Conservation (phyloP, 768 basidiomycete genomes). For the Austroboletus eburneus region DNA sequence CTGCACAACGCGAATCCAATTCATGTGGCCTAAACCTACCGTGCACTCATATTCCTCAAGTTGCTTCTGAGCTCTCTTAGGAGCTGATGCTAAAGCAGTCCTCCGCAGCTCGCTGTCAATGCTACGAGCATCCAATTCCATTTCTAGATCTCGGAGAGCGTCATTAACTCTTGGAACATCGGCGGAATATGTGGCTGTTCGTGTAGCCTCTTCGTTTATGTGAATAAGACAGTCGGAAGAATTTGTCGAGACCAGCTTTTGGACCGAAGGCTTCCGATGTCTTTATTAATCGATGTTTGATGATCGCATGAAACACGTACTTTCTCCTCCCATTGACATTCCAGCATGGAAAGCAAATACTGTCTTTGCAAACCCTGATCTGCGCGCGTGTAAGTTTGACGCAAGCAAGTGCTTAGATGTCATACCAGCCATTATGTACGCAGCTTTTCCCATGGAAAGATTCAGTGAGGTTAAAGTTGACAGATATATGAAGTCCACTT, state of each 20-base stretch:
- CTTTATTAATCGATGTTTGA: conserved; percentile 47
- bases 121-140: conserved; percentile 45
- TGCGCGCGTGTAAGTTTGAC: conserved; percentile 24
- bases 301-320: conserved; percentile 34
- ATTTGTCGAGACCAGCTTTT: conserved; percentile 34
- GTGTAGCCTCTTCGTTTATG: conserved; percentile 60
- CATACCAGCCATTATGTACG: conserved; percentile 67
- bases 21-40: conserved; percentile 31
- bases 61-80: conserved; percentile 41
- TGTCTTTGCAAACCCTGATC: conserved; percentile 54
- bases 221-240: conserved; percentile 57
- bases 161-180: conserved; percentile 43
- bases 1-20: not conserved
- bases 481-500: conserved; percentile 16
- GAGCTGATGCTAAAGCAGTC: conserved; percentile 41
- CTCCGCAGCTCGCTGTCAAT: conserved; percentile 41
- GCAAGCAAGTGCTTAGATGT: conserved; percentile 1
- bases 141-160: conserved; percentile 45
- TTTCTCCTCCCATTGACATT: conserved; percentile 85
- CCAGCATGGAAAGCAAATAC: conserved; percentile 61
- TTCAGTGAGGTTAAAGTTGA: conserved; percentile 2
- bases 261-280: conserved; percentile 13
- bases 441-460: conserved; percentile 37
- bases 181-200: conserved; percentile 57
- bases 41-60: conserved; percentile 45